These are phyloP conservation scores for Lichtheimia ramosa DNA, from an alignment of 371 early-diverging fungal genomes.

Conservation along the genomic window DNA sequence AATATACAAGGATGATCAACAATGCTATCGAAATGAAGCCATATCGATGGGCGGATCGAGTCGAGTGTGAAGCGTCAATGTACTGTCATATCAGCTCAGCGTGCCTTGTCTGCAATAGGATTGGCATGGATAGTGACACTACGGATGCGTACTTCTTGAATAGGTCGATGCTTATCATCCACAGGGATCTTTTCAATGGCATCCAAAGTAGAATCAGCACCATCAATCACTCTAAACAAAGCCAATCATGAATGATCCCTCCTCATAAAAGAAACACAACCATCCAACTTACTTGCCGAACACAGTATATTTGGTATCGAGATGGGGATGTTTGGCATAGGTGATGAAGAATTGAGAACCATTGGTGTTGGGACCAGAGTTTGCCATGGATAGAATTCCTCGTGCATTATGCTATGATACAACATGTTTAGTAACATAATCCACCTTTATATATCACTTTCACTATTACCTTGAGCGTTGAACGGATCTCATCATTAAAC, in stretches of 20 bases:
- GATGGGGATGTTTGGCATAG: constrained; percentile 78
- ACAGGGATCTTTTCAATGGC: constrained; percentile 87
- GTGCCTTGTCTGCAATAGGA: constrained; percentile 80
- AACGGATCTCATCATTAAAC: constrained; percentile 89
- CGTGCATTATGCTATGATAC: constrained; percentile 75
- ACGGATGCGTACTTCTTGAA: constrained; percentile 78
- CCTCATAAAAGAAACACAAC: background rate
- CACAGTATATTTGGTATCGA: constrained; percentile 91
- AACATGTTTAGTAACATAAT: background rate
- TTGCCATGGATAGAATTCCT: constrained; percentile 94
- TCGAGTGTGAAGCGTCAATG: background rate
- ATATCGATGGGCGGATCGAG: background rate
- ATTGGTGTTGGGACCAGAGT: constrained; percentile 88
- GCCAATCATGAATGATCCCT: background rate
- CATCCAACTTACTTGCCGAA: constrained; percentile 82
- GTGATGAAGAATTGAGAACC: constrained; percentile 95
- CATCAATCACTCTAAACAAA: constrained; percentile 81
- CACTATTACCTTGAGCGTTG: constrained; percentile 68
- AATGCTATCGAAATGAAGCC: background rate
- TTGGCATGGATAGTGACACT: constrained; percentile 94
- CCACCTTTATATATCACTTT: background rate
- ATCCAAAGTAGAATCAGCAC: constrained; percentile 82
- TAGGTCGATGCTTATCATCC: constrained; percentile 81
- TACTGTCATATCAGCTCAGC: background rate
- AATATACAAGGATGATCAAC: background rate